phyloP scores from a whole-genome alignment of 805 yeast species.

The Wickerhamomyces sydowiorum region DNA sequence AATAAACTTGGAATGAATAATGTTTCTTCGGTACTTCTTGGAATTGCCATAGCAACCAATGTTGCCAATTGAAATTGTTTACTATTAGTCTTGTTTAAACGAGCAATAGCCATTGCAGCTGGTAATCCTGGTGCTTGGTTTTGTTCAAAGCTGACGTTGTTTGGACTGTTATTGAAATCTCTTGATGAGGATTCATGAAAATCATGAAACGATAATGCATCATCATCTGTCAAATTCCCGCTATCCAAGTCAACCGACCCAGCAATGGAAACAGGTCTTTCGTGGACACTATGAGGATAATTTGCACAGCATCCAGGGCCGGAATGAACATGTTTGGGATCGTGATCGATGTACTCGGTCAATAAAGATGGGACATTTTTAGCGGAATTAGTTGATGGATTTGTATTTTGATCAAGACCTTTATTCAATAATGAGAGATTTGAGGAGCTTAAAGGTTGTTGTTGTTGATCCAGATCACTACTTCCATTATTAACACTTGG shows the following conservation, averaged over 20 bases:
- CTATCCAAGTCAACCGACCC: constrained; percentile 48
- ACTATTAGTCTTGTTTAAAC: constrained; percentile 35
- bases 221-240: constrained; percentile 46
- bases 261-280: constrained; percentile 58
- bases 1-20: constrained; percentile 66
- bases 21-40: constrained; percentile 75
- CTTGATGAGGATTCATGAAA: background rate
- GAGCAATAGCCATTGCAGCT: constrained; percentile 56
- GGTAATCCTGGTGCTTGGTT: constrained; percentile 74
- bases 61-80: constrained; percentile 44
- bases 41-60: constrained; percentile 65
- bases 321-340: constrained; percentile 32
- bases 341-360: constrained; percentile 17
- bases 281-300: constrained; percentile 49
- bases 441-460: constrained; percentile 26
- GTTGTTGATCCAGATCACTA: constrained; percentile 1
- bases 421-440: constrained; percentile 28
- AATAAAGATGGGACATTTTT: constrained; percentile 3
- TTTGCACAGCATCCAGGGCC: constrained; percentile 55
- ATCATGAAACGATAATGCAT: constrained; percentile 20
- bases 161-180: constrained; percentile 16
- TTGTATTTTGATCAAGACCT: constrained; percentile 7
- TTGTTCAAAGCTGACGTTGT: constrained; percentile 49
- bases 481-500: too few species aligned
- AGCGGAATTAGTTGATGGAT: too few species aligned